Base-by-base conservation (phyloP, 2,329 filamentous ascomycete genomes). In the Ceratocystis huliohia region DNA sequence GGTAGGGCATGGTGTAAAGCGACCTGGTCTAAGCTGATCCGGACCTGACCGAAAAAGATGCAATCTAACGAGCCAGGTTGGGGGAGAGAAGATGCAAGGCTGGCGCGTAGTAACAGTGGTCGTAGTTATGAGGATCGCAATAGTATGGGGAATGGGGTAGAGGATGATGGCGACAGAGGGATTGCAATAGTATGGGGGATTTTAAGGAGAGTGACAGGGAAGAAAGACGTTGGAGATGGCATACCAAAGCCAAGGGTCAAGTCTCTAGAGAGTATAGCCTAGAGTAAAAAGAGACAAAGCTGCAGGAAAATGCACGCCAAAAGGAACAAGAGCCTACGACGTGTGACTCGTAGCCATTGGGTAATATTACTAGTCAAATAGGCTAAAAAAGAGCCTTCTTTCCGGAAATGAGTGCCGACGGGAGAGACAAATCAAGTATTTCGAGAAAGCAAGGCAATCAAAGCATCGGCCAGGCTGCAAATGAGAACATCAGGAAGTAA, bases 371-470 rank as follows among this genome's bases (percentile, higher is more conserved):
- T 7, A 48, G 44, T 15, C 5, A 33, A 30, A 48, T 3, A 33
- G 61, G 61, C 41, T 30, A 63, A 41, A 46, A 10, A 63, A 30
- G 37, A 4, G 37, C 37, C n/a, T 48, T n/a, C 2, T 20, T 25
- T 10, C 44, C 61, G 61, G 61, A 63, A 46, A 41, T 48, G 61
- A 63, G 61, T 48, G 15, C 61, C 61, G 61, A 63, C 13, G 41
- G 22, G 7, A n/a, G 33, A 48, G 20, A 53, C 48, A 53, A 53
- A 50, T 22, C 1, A 15, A 17, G 28, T 15, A 44, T 28, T 15
- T 6, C 15, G 4, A 17, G 6, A 30, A 63, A 10, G 10, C 30
- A 30, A 17, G 57, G 41, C 41, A 20, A 44, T 15, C 5, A n/a
- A 62, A 46, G 37, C 61, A 8, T 20, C 61, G 45, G 37, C 20